Evolutionary conservation across 2,329 filamentous ascomycete species (phyloP).

Genomic region (Emmonsia crescens): DNA sequence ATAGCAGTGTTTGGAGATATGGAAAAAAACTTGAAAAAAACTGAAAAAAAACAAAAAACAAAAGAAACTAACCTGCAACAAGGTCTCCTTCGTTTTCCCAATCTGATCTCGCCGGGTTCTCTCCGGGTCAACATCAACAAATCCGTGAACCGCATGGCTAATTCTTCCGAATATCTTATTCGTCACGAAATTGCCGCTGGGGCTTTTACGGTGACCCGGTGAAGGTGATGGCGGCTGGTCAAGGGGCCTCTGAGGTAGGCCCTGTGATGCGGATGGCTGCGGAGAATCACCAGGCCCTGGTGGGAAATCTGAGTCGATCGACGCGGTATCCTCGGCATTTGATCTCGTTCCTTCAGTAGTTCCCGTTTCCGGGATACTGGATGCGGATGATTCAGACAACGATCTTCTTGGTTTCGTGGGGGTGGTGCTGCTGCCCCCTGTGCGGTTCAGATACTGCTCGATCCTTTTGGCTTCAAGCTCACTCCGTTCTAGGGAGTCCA

Average conservation of each 20-base stretch:
- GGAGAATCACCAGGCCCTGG: conserved; percentile 68
- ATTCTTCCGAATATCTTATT: conserved; percentile 90
- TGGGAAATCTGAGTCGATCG: conserved; percentile 92
- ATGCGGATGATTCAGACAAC: conserved; percentile 43
- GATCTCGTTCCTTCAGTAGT: conserved; percentile 42
- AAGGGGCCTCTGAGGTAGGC: conserved; percentile 41
- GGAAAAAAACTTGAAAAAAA: no score
- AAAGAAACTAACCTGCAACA: conserved; percentile 44
- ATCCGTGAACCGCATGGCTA: conserved; percentile 89
- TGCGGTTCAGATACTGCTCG: conserved; percentile 72
- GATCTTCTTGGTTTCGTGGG: conserved; percentile 52
- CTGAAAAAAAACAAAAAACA: not conserved
- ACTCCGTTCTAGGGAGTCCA: conserved; percentile 85
- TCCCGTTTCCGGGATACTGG: conserved; percentile 30
- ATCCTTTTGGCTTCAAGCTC: conserved; percentile 88
- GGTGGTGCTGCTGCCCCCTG: conserved; percentile 42
- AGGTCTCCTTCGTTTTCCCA: conserved; percentile 84
- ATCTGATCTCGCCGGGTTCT: conserved; percentile 85
- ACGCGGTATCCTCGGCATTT: conserved; percentile 65
- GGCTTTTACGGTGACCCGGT: conserved; percentile 62
- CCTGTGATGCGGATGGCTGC: conserved; percentile 61
- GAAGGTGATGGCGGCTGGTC: conserved; percentile 18
- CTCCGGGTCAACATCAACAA: conserved; percentile 93
- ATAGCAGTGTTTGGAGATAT: not conserved
- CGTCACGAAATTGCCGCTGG: conserved; percentile 82